Conservation (phyloP, 345 rosid genomes). For the Cardamine resedifolia region DNA sequence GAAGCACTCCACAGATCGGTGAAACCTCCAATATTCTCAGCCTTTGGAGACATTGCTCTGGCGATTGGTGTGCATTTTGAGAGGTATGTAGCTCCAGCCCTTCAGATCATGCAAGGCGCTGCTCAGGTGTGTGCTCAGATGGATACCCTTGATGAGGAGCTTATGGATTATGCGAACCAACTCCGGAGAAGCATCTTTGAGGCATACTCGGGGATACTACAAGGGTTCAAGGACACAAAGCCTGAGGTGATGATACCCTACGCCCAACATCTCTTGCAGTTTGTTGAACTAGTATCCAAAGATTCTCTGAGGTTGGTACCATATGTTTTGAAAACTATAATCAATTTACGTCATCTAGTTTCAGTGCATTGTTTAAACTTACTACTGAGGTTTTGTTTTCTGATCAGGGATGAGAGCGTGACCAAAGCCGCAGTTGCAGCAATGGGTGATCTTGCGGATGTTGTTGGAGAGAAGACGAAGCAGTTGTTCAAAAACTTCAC, state of each 20-base stretch:
- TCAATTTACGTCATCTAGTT: background rate
- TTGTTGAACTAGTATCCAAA: constrained; percentile 70
- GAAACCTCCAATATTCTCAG: constrained; percentile 91
- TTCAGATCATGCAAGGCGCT: constrained; percentile 85
- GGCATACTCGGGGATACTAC: constrained; percentile 92
- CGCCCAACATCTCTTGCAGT: constrained; percentile 78
- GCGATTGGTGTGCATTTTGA: constrained; percentile 78
- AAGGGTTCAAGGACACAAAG: constrained; percentile 81
- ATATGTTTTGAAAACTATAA: background rate
- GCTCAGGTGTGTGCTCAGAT: constrained; percentile 72
- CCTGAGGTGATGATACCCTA: constrained; percentile 83
- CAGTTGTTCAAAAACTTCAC: constrained; percentile 58
- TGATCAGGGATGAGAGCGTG: constrained; percentile 74
- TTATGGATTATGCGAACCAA: constrained; percentile 81
- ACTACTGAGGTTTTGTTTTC: background rate
- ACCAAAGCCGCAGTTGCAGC: constrained; percentile 91
- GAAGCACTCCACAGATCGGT: constrained; percentile 84
- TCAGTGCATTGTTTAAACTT: background rate
- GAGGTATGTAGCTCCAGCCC: constrained; percentile 60
- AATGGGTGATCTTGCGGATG: constrained; percentile 93
- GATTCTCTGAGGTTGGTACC: constrained; percentile 56
- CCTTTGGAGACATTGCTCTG: constrained; percentile 92
- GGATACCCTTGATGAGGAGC: constrained; percentile 69
- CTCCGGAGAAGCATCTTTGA: constrained; percentile 85
- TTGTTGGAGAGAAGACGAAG: constrained; percentile 72